Conservation (phyloP, 1,284 basidiomycete species). For the Ceraceosorus guamensis region DNA sequence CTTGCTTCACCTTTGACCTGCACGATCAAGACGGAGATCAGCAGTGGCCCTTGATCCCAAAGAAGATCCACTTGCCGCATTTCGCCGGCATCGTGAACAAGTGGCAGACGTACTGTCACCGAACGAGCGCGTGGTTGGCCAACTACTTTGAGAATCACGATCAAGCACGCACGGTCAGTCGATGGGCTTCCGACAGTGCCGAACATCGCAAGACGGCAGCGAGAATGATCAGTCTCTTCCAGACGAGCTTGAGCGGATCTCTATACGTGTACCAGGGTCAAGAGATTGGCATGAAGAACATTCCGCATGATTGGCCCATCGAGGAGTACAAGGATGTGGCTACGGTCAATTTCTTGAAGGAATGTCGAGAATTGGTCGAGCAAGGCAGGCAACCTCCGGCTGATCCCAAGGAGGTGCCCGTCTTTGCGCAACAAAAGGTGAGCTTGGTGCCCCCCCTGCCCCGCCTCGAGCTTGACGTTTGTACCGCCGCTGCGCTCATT, state of each 20-base stretch:
- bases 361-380: constrained; percentile 16
- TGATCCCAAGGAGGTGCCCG: constrained; percentile 9
- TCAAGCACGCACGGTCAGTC: constrained; percentile 59
- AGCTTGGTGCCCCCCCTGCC: not conserved
- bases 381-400: constrained; percentile 30
- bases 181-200: constrained; percentile 53
- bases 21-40: constrained; percentile 54
- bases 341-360: not conserved
- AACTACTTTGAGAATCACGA: constrained; percentile 59
- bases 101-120: constrained; percentile 55
- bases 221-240: constrained; percentile 61
- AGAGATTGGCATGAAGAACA: constrained; percentile 61
- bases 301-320: constrained; percentile 60
- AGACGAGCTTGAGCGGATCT: constrained; percentile 61
- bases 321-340: constrained; percentile 65
- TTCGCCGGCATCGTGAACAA: constrained; percentile 57
- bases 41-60: constrained; percentile 47
- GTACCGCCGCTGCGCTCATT: too few species aligned
- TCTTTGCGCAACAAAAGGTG: constrained; percentile 7
- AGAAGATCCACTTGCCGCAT: constrained; percentile 57
- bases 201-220: constrained; percentile 55
- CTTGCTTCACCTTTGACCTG: constrained; percentile 59
- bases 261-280: constrained; percentile 65
- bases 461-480: too few species aligned
- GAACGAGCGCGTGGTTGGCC: constrained; percentile 25